A percentile compares a stretch with the other conserved stretches of the same genome.
phyloP scores from a whole-genome alignment of 306 rosid species.

The Styphnolobium japonicum region DNA sequence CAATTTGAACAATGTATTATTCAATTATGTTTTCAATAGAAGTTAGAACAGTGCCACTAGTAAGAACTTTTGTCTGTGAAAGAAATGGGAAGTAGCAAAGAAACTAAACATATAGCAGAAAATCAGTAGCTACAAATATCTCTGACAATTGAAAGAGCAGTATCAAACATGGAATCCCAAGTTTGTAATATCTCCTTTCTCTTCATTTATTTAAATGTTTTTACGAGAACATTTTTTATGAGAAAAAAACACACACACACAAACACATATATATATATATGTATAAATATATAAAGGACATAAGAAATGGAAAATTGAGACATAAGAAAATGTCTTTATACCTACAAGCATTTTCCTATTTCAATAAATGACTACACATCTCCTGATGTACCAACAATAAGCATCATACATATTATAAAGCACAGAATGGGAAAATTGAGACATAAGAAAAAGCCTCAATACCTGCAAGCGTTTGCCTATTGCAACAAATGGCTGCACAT shows the following conservation, averaged over 20 bases:
- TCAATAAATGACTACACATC: background rate
- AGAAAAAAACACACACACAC: background rate
- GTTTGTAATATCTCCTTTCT: background rate
- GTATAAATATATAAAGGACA: background rate
- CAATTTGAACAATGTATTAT: background rate
- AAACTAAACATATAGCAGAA: background rate
- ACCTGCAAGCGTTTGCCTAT: conserved; percentile 98
- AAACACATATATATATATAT: background rate
- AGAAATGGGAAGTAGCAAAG: background rate
- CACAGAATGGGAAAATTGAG: conserved; percentile 1
- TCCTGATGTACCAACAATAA: background rate
- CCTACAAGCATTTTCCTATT: background rate
- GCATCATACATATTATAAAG: background rate
- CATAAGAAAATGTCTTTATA: background rate
- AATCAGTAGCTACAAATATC: background rate
- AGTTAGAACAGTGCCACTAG: background rate
- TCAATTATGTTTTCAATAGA: background rate
- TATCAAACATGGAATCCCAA: background rate
- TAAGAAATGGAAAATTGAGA: background rate
- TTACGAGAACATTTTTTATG: background rate
- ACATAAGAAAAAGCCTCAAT: conserved; percentile 14
- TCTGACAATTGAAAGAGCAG: background rate
- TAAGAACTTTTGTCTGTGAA: background rate
- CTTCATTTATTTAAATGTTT: background rate
- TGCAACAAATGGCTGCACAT: conserved; percentile 95